A percentile compares a stretch with the other conserved stretches of the same genome.
These are phyloP conservation scores for Byssoonygena ceratinophila DNA, from an alignment of 2,329 filamentous ascomycete species.

Conservation along the genomic window DNA sequence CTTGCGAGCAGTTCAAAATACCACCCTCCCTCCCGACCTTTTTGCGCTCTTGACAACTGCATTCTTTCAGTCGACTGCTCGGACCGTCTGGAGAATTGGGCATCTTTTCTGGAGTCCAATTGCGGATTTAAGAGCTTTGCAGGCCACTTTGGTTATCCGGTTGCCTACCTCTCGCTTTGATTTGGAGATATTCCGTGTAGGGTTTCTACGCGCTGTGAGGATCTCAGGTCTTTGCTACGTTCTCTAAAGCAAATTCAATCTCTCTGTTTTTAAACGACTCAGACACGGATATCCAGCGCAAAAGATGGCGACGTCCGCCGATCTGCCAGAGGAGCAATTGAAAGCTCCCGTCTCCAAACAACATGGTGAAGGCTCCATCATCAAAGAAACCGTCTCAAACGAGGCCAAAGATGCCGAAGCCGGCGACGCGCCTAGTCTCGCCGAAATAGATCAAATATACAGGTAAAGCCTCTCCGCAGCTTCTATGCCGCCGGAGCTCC, in stretches of 20 bases:
- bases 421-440: slow-evolving; percentile 23
- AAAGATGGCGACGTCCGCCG: neutral
- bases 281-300: neutral
- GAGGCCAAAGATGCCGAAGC: neutral
- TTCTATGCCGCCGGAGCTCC: too few relatives aligned
- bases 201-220: too few relatives aligned
- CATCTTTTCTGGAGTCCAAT: too few relatives aligned
- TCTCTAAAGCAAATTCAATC: neutral
- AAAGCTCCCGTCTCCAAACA: neutral
- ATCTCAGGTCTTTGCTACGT: neutral
- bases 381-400: neutral
- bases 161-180: neutral
- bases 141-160: neutral
- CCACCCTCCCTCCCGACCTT: neutral
- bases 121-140: neutral
- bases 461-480: slow-evolving; percentile 19
- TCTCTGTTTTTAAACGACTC: neutral
- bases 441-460: slow-evolving; percentile 32
- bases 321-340: neutral
- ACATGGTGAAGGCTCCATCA: neutral
- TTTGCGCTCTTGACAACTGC: neutral
- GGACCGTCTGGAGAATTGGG: too few relatives aligned
- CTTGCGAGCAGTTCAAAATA: neutral
- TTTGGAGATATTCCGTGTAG: neutral
- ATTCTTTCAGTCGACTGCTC: neutral